phyloP scores from a whole-genome alignment of 23 red algal species.

The Gracilaria gracilis region DNA sequence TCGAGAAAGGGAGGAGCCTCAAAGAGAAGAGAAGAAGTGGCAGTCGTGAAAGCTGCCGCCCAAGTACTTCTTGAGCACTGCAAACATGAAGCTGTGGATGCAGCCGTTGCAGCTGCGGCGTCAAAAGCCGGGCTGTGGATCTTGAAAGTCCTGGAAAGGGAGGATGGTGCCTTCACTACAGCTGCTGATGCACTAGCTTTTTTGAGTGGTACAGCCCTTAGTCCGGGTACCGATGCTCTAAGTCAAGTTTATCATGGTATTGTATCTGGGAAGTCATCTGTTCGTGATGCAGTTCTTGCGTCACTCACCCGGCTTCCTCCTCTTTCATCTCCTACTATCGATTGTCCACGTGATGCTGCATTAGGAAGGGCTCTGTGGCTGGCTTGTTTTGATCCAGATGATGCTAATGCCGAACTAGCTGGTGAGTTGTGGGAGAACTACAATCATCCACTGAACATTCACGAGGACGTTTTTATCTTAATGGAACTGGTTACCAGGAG shows the following conservation, averaged over 20 bases:
- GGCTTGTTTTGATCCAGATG: conserved; percentile 74
- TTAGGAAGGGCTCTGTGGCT: conserved; percentile 84
- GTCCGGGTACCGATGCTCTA: conserved; percentile 52
- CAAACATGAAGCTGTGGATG: conserved; percentile 66
- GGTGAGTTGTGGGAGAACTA: conserved; percentile 80
- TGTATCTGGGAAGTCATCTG: conserved; percentile 84
- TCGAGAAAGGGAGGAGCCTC: conserved; percentile 31
- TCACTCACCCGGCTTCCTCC: conserved; percentile 61
- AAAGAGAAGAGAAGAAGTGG: conserved; percentile 38
- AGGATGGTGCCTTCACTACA: conserved; percentile 71
- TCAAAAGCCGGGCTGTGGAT: conserved; percentile 71
- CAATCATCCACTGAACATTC: conserved; percentile 60
- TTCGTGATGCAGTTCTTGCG: conserved; percentile 80
- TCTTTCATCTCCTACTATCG: conserved; percentile 47
- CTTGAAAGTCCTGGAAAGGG: conserved; percentile 71
- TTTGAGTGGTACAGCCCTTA: conserved; percentile 64
- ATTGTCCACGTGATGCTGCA: conserved; percentile 53
- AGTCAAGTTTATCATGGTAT: conserved; percentile 73
- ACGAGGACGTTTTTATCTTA: conserved; percentile 50
- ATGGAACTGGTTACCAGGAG: conserved; percentile 49
- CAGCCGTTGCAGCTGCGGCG: conserved; percentile 69
- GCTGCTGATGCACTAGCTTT: conserved; percentile 75
- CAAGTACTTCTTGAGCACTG: conserved; percentile 72
- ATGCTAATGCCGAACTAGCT: conserved; percentile 58
- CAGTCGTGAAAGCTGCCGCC: conserved; percentile 51